phyloP scores from a whole-genome alignment of 768 basidiomycete species.

The Trametes elegans region DNA sequence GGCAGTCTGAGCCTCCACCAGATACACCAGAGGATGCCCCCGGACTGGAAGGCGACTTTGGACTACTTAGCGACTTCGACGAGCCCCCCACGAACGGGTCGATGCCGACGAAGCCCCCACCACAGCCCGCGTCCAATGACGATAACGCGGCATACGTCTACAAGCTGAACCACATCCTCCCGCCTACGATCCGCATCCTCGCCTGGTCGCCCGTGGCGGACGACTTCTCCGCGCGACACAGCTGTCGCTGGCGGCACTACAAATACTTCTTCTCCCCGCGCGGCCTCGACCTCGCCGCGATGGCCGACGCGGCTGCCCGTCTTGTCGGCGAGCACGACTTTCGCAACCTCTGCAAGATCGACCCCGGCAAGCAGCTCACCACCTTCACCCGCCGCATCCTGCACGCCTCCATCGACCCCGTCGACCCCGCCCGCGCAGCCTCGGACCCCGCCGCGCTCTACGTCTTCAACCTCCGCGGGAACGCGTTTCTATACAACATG shows the following conservation, averaged over 20 bases:
- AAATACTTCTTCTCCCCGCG: conserved; percentile 90
- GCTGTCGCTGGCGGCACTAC: conserved; percentile 88
- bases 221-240: conserved; percentile 85
- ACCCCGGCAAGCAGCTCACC: conserved; percentile 87
- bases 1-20: not conserved
- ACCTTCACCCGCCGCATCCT: conserved; percentile 70
- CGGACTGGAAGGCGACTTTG: conserved; percentile 39
- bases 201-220: conserved; percentile 90
- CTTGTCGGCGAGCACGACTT: conserved; percentile 93
- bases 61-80: conserved; percentile 35
- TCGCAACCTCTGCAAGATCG: conserved; percentile 92
- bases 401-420: conserved; percentile 58
- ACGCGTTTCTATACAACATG: conserved; percentile 93
- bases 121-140: not conserved
- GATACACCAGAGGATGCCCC: conserved; percentile 18
- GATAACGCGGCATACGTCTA: conserved; percentile 73
- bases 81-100: conserved; percentile 26
- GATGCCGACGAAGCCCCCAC: conserved; percentile 9
- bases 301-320: conserved; percentile 69
- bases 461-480: conserved; percentile 83
- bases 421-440: conserved; percentile 30
- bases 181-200: conserved; percentile 83
- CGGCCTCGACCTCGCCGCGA: conserved; percentile 64
- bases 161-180: conserved; percentile 84
- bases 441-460: conserved; percentile 45